phyloP scores from a whole-genome alignment of 2,329 filamentous ascomycete genomes.

The Arthrobotrys pseudoclavata region DNA sequence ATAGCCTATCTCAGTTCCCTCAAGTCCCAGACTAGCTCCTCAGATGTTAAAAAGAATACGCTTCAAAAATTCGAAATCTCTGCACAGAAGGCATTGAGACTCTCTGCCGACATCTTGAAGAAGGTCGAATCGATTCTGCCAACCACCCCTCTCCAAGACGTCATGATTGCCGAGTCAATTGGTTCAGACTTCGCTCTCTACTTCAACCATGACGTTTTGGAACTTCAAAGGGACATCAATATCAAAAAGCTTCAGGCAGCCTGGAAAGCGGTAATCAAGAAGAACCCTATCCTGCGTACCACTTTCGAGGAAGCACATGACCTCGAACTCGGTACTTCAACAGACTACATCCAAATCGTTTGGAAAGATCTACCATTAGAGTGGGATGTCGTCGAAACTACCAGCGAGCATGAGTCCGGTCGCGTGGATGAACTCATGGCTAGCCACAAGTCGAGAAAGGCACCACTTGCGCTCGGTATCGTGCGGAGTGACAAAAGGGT shows the following conservation, averaged over 20 bases:
- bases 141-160: slow-evolving; percentile 85
- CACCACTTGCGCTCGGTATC: slow-evolving; percentile 64
- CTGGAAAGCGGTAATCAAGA: slow-evolving; percentile 73
- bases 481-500: slow-evolving; percentile 67
- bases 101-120: slow-evolving; percentile 24
- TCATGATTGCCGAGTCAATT: slow-evolving; percentile 86
- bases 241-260: slow-evolving; percentile 72
- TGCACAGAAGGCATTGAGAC: slow-evolving; percentile 44
- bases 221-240: slow-evolving; percentile 72
- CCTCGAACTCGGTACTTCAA: slow-evolving; percentile 68
- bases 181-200: slow-evolving; percentile 81
- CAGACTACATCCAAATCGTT: slow-evolving; percentile 73
- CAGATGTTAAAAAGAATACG: not conserved
- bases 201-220: slow-evolving; percentile 85
- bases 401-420: slow-evolving; percentile 31
- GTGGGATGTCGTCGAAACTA: slow-evolving; percentile 64
- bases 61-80: slow-evolving; percentile 58
- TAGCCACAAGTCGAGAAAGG: slow-evolving; percentile 65
- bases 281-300: slow-evolving; percentile 82
- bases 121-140: slow-evolving; percentile 76
- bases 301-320: slow-evolving; percentile 71
- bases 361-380: slow-evolving; percentile 65
- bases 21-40: not conserved
- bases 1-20: slow-evolving; percentile 63
- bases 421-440: slow-evolving; percentile 52